phyloP scores from a whole-genome alignment of 139 green algal species.

The Tetraselmis chui region DNA sequence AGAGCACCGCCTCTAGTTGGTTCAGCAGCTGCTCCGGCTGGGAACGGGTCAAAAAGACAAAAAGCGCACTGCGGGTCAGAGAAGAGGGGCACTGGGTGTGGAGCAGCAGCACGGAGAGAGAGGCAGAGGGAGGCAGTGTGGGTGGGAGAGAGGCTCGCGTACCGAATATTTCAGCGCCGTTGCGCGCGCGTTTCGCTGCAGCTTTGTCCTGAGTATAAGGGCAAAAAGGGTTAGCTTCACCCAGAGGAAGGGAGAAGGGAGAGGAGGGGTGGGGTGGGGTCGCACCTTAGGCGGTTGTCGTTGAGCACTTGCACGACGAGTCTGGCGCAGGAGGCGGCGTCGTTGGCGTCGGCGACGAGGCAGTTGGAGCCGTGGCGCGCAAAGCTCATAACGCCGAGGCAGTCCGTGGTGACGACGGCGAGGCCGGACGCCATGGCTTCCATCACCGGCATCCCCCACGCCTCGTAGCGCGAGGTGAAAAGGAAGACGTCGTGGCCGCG shows the following conservation, averaged over 20 bases:
- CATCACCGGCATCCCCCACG: slow-evolving; percentile 72
- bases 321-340: neutral
- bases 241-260: too few relatives aligned
- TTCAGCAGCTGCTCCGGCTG: neutral
- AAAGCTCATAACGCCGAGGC: slow-evolving; percentile 48
- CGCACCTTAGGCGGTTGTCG: neutral
- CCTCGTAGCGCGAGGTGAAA: slow-evolving; percentile 60
- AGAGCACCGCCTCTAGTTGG: neutral
- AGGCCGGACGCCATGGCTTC: slow-evolving; percentile 62
- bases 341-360: slow-evolving; percentile 41
- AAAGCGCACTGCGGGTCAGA: too few relatives aligned
- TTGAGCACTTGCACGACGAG: neutral
- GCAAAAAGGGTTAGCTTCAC: too few relatives aligned
- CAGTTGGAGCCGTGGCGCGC: slow-evolving; percentile 39
- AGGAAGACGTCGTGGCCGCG: slow-evolving; percentile 50
- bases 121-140: neutral
- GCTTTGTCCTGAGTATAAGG: neutral
- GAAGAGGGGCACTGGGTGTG: too few relatives aligned
- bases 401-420: slow-evolving; percentile 47
- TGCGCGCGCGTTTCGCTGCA: neutral
- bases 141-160: neutral
- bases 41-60: too few relatives aligned
- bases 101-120: too few relatives aligned
- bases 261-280: neutral
- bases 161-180: neutral